These are phyloP conservation scores for Liriodendron chinense DNA, from an alignment of 164 flowering plant species.

Conservation along the genomic window DNA sequence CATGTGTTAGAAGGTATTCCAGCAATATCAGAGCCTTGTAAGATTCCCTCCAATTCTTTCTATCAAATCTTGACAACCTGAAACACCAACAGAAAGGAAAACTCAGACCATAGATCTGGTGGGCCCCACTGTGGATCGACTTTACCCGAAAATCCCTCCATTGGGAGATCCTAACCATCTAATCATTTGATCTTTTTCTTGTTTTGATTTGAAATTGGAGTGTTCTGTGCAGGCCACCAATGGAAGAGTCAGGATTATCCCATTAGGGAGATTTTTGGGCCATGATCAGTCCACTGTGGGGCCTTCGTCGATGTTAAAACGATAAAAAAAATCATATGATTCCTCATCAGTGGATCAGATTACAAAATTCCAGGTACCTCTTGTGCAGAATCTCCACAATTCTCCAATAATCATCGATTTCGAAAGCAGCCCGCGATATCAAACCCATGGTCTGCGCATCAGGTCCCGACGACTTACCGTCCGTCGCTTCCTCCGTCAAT, in stretches of 20 bases:
- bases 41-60: constrained; percentile 64
- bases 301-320: too few species aligned
- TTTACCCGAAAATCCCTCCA: background rate
- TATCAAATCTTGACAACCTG: constrained; percentile 57
- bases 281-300: too few species aligned
- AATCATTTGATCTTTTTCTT: too few species aligned
- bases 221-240: background rate
- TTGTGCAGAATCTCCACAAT: constrained; percentile 75
- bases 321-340: too few species aligned
- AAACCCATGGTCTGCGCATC: constrained; percentile 55
- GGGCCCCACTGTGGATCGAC: background rate
- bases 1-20: constrained; percentile 82
- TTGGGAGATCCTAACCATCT: too few species aligned
- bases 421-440: constrained; percentile 83
- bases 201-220: too few species aligned
- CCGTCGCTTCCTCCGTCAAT: constrained; percentile 76
- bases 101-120: background rate
- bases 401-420: constrained; percentile 86
- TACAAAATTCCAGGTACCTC: constrained; percentile 55
- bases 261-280: too few species aligned
- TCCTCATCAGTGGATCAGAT: background rate
- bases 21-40: constrained; percentile 70
- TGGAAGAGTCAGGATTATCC: too few species aligned
- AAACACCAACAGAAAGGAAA: background rate
- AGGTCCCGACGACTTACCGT: constrained; percentile 63